A percentile compares a stretch with the other conserved stretches of the same genome.
phyloP scores from a whole-genome alignment of 768 basidiomycete species.

The Strobilomyces confusus region DNA sequence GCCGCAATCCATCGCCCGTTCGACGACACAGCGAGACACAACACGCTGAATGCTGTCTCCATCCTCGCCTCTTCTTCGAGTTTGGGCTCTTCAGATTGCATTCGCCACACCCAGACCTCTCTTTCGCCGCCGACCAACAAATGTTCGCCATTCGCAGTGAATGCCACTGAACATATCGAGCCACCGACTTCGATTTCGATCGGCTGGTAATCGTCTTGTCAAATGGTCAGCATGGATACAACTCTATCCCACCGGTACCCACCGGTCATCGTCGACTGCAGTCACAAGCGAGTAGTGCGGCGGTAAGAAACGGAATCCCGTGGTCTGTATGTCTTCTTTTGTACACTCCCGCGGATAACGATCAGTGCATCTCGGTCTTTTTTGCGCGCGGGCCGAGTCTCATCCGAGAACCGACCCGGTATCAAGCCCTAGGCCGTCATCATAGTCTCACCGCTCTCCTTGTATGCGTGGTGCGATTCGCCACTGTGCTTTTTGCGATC shows the following conservation, averaged over 20 bases:
- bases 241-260: background rate
- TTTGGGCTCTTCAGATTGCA: background rate
- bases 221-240: background rate
- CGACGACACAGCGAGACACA: background rate
- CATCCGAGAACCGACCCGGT: no score
- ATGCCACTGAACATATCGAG: background rate
- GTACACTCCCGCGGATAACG: no score
- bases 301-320: background rate
- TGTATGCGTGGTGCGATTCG: no score
- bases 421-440: no score
- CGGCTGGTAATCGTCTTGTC: background rate
- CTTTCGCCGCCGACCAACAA: background rate
- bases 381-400: no score
- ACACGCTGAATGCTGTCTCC: background rate
- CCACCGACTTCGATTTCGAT: background rate
- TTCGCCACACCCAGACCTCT: background rate
- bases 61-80: background rate
- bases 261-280: background rate
- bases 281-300: background rate
- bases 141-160: background rate
- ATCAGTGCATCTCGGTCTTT: no score
- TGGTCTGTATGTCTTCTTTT: background rate
- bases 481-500: no score
- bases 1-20: background rate
- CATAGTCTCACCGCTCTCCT: no score